phyloP scores from a whole-genome alignment of 148 eudicot species.

The Gaultheria prostrata region DNA sequence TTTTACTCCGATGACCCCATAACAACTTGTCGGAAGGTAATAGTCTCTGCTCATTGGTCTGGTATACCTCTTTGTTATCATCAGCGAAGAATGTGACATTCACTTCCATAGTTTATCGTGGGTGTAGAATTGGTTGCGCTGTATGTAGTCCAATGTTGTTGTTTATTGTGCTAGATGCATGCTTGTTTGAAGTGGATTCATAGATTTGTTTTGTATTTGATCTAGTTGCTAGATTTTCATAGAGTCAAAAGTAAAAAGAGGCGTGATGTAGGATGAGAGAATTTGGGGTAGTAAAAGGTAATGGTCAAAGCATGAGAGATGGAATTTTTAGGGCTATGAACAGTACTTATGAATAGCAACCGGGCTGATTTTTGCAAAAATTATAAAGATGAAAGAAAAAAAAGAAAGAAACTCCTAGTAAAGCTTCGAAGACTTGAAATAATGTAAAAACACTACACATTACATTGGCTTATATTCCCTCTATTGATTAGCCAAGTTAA shows the following conservation, averaged over 20 bases:
- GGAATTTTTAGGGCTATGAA: not conserved
- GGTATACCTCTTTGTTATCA: not conserved
- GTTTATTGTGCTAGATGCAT: not conserved
- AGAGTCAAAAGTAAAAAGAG: not conserved
- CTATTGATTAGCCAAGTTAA: too few relatives aligned
- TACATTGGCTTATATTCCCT: too few relatives aligned
- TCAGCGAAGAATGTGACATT: not conserved
- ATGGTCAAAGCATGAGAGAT: not conserved
- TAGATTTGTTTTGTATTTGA: not conserved
- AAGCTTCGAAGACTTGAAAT: not conserved
- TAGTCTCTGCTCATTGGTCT: not conserved
- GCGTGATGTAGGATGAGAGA: not conserved
- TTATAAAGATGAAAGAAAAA: not conserved
- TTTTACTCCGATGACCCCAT: conserved; percentile 93
- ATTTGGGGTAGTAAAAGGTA: not conserved
- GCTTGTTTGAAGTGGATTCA: not conserved
- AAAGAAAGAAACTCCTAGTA: not conserved
- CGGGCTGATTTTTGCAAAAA: not conserved
- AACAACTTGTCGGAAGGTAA: conserved; percentile 95
- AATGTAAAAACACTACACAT: too few relatives aligned
- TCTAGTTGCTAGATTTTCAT: not conserved
- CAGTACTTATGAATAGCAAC: not conserved
- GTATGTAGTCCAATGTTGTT: not conserved
- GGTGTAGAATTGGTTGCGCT: conserved; percentile 1
- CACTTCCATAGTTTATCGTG: not conserved